Evolutionary conservation across 1,139 yeast genomes (phyloP).

Genomic region (Chernovozyma sophiae-reginae): DNA sequence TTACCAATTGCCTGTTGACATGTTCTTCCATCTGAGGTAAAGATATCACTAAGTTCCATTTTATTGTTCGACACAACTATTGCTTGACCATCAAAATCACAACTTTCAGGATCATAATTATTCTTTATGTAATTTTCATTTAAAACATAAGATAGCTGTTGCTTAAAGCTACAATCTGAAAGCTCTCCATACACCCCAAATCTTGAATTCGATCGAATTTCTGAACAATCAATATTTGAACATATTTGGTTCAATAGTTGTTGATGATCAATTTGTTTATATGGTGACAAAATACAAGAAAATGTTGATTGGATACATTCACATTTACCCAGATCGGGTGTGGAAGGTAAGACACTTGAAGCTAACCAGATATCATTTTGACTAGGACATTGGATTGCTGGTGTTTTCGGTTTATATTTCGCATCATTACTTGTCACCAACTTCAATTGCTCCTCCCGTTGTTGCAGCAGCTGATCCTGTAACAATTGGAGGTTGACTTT

Average conservation of each 20-base stretch:
- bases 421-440: constrained; percentile 1
- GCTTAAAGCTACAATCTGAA: constrained; percentile 50
- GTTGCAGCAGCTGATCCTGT: too few relatives aligned
- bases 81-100: constrained; percentile 40
- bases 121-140: constrained; percentile 41
- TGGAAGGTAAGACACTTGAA: constrained; percentile 43
- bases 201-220: constrained; percentile 44
- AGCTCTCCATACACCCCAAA: constrained; percentile 54
- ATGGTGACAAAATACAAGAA: constrained; percentile 45
- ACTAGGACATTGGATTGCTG: constrained; percentile 20
- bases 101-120: constrained; percentile 23
- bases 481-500: too few relatives aligned
- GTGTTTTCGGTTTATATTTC: background rate
- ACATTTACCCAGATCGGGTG: constrained; percentile 54
- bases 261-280: constrained; percentile 25
- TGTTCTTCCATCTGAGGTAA: constrained; percentile 25
- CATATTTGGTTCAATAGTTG: constrained; percentile 46
- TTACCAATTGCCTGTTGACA: constrained; percentile 14
- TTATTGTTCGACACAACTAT: constrained; percentile 24
- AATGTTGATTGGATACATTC: constrained; percentile 50
- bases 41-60: constrained; percentile 17
- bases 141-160: constrained; percentile 50
- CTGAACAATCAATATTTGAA: constrained; percentile 46
- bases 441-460: constrained; percentile 30
- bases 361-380: constrained; percentile 36